Evolutionary conservation across 306 rosid species (phyloP), one percentile per base, ranked within the genome.

Genomic region (Canavalia gladiata): DNA sequence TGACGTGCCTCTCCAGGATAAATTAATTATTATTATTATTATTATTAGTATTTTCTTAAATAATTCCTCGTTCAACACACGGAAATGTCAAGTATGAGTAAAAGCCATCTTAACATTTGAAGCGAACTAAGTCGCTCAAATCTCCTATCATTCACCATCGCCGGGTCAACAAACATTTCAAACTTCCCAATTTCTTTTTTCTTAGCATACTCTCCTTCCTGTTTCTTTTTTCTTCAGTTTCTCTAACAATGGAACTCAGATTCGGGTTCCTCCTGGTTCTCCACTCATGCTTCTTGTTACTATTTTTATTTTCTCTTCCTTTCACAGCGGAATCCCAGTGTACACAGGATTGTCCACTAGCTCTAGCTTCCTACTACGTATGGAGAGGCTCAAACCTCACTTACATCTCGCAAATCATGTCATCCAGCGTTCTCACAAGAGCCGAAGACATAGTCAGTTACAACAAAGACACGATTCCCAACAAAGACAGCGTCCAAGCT

Each of bases 361-460:
- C 98, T 75, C 79, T 88, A 37, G 99, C 77, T 18, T 92, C 97
- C 6, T 93, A 88, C 80, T 86, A 47, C 37, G 5, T 90, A 2
- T 13, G 41, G 87, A 0, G 0, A 3, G 78, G 42, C 2, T 3
- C 86, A 29, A 76, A 77, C 75, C 77, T 93, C 6, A 63, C 88
- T 0, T 68, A 68, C 62, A 5, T 90, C 5, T 68, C 88, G 2
- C 1, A 34, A 2, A 2, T 84, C 2, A 42, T 93, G 85, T 0
- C 47, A 42, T 86, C 90, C 6, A 0, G 1, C 4, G 10, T 83
- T 10, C 70, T 81, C 12, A 46, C 81, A 4, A 3, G 0, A 1
- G 63, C 75, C 7, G 87, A 71, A 0, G 87, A 3, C 35, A 90
- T 93, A 58, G 88, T 74, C 12, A 47, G 2, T 57, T 92, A 84